Base-by-base conservation (phyloP, 352 stramenopile genomes). In the Salisapilia sapeloensis region DNA sequence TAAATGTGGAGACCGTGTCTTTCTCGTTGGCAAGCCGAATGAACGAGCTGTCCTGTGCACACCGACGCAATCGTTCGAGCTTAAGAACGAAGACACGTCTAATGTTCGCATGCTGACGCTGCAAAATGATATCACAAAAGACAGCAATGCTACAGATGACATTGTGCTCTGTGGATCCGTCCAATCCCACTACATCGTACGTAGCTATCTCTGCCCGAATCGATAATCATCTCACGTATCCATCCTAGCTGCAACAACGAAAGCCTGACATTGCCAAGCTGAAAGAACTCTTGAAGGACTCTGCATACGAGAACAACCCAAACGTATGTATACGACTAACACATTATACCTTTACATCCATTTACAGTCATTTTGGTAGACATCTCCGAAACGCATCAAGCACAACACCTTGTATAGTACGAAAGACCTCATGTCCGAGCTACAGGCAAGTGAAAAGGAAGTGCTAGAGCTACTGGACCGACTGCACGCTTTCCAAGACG, bases 11-110 rank as follows among this genome's bases (percentile, higher is more conserved):
- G 32, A 8, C 27, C 74, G 67, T 27, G 41, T 86, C 19, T 76
- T 70, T 26, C 69, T 89, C 24, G 65, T 89, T 10, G 74, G 74
- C 2, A 41, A 46, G 11, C 41, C 54, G 1, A 42, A 49, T 23
- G 46, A 80, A 15, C 56, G 60, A 48, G 74, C 74, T 1, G 70
- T 83, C 26, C 36, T 90, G 25, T 86, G 70, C 42, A 86, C 70
- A 23, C 36, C 57, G 8, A 55, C 56, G 35, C 64, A 67, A 40
- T 82, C 70, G 11, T 90, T 60, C 45, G 71, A 56, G 38, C 48
- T 90, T 13, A 64, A 58, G 22, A 85, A 84, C 21, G 74, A 90
- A 29, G 71, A 85, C 29, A 85, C 65, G 26, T 86, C 67, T 8
- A 90, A 90, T 31, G 41, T 85, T 26, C 67, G 71, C 2, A 42